These are phyloP conservation scores for Silene vulgaris DNA, from an alignment of 179 eudicot species.

Conservation along the genomic window DNA sequence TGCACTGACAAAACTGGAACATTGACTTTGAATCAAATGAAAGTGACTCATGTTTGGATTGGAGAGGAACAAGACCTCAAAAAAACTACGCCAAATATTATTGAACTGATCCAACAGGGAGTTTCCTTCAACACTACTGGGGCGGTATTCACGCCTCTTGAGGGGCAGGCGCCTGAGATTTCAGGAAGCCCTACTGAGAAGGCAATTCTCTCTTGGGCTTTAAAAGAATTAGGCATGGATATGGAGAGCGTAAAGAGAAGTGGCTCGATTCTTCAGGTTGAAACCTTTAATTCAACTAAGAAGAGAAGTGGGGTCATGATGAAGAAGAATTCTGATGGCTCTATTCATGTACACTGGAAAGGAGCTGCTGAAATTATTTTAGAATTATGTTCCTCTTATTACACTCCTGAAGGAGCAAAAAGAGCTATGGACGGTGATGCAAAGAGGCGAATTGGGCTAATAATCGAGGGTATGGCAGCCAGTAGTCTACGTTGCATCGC, in stretches of 20 bases:
- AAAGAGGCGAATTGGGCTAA: slow-evolving; percentile 21
- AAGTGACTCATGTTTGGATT: slow-evolving; percentile 39
- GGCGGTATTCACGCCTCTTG: slow-evolving; percentile 24
- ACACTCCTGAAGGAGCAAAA: slow-evolving; percentile 25
- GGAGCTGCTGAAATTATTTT: slow-evolving; percentile 45
- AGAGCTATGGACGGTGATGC: slow-evolving; percentile 28
- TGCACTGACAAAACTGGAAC: slow-evolving; percentile 52
- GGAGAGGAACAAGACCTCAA: slow-evolving; percentile 30
- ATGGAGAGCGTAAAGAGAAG: slow-evolving; percentile 25
- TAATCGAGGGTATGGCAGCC: slow-evolving; percentile 41
- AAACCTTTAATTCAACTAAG: slow-evolving; percentile 41
- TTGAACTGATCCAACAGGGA: slow-evolving; percentile 30
- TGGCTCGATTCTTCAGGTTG: slow-evolving; percentile 31
- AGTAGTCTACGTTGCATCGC: slow-evolving; percentile 46
- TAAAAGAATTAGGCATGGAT: slow-evolving; percentile 31
- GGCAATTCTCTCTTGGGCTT: slow-evolving; percentile 43
- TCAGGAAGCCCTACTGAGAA: slow-evolving; percentile 46
- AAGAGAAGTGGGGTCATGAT: slow-evolving; percentile 40
- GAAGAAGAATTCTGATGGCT: slow-evolving; percentile 22
- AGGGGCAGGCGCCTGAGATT: slow-evolving; percentile 30
- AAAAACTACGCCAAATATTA: slow-evolving; percentile 16
- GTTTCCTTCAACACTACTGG: slow-evolving; percentile 39
- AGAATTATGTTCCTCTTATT: slow-evolving; percentile 31
- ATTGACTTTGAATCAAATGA: slow-evolving; percentile 40
- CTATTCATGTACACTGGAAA: slow-evolving; percentile 39